Percentiles rank a stretch among this genome's conserved stretches.
These are phyloP conservation scores for Senna siamea DNA, from an alignment of 306 rosid species.

Conservation along the genomic window DNA sequence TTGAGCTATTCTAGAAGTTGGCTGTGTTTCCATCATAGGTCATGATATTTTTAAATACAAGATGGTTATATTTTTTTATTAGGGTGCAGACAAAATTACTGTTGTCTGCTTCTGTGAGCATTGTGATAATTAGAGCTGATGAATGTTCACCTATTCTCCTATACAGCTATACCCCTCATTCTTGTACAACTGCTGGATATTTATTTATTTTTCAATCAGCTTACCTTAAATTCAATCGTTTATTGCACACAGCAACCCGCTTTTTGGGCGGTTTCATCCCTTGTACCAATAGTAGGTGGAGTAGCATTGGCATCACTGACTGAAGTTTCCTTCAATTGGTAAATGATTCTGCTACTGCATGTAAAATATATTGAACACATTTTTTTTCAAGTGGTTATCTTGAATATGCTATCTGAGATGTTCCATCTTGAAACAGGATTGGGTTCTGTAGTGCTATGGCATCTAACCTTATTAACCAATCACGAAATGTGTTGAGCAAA, in stretches of 20 bases:
- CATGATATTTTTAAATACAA: neutral
- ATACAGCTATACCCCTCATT: slow-evolving; percentile 25
- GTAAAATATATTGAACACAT: neutral
- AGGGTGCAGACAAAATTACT: neutral
- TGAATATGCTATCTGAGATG: slow-evolving; percentile 23
- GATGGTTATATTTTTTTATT: neutral
- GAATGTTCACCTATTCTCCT: neutral
- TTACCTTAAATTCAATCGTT: slow-evolving; percentile 45
- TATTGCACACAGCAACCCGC: slow-evolving; percentile 65
- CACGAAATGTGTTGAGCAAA: slow-evolving; percentile 78
- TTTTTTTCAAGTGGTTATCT: slow-evolving; percentile 17
- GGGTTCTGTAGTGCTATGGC: slow-evolving; percentile 81
- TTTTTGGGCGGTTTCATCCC: slow-evolving; percentile 83
- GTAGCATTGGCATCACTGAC: slow-evolving; percentile 88
- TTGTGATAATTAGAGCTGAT: slow-evolving; percentile 2
- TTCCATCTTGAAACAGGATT: slow-evolving; percentile 57
- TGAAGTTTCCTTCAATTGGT: slow-evolving; percentile 93
- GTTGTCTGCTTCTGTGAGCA: slow-evolving; percentile 5
- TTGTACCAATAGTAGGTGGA: slow-evolving; percentile 90
- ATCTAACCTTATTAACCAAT: slow-evolving; percentile 77
- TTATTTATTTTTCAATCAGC: slow-evolving; percentile 29
- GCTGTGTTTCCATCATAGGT: neutral
- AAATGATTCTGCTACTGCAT: slow-evolving; percentile 36
- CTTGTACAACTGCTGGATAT: slow-evolving; percentile 12
- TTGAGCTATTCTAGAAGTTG: neutral